These are phyloP conservation scores for Aquilaria agallochum DNA, from an alignment of 441 rosid species.

Conservation along the genomic window DNA sequence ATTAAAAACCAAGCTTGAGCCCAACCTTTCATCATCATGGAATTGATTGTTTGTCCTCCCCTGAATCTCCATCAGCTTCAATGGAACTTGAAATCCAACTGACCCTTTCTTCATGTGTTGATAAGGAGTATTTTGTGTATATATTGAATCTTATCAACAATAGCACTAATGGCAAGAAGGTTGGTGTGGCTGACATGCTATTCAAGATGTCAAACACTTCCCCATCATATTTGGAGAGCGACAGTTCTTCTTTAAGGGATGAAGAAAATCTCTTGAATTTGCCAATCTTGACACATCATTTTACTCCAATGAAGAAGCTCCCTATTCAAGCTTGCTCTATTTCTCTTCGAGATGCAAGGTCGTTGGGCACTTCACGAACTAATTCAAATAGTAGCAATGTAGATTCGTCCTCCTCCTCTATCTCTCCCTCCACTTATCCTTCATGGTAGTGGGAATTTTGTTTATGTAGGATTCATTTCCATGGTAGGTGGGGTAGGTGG, in stretches of 20 bases:
- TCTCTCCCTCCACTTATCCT: constrained; percentile 68
- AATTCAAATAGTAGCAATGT: constrained; percentile 45
- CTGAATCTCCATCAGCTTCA: constrained; percentile 25
- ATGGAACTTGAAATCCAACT: too few species aligned
- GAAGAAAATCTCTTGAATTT: constrained; percentile 36
- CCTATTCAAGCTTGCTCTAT: constrained; percentile 72
- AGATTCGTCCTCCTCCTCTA: constrained; percentile 56
- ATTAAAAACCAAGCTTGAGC: constrained; percentile 19
- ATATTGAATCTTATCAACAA: constrained; percentile 80
- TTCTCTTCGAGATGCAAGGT: constrained; percentile 44
- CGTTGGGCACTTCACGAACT: constrained; percentile 46
- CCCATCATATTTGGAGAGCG: constrained; percentile 56
- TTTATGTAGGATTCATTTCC: neutral
- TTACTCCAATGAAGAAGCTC: constrained; percentile 85
- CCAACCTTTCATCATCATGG: constrained; percentile 11
- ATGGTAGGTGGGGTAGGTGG: neutral
- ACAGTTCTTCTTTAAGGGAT: constrained; percentile 39
- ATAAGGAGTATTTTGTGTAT: constrained; percentile 44
- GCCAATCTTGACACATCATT: constrained; percentile 42
- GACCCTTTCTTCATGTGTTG: too few species aligned
- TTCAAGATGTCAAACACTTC: constrained; percentile 81
- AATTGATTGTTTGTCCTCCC: constrained; percentile 17
- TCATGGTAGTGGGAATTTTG: constrained; percentile 48
- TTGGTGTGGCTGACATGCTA: constrained; percentile 40
- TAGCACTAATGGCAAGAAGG: constrained; percentile 28